Conservation (phyloP, 441 rosid species). For the Adansonia madagascariensis region DNA sequence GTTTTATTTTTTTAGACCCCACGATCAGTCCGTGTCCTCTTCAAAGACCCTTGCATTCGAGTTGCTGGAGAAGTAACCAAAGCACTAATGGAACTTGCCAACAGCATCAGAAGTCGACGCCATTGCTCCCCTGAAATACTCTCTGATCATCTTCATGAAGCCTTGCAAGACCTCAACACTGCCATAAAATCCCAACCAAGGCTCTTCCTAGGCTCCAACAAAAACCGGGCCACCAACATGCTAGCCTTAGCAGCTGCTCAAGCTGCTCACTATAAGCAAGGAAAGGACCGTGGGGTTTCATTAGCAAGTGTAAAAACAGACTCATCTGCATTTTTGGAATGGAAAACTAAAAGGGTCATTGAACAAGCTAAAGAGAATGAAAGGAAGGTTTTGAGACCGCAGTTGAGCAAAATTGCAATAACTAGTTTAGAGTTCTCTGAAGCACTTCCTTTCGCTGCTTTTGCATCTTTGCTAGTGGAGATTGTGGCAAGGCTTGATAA, state of each 20-base stretch:
- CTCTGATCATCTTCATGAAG: slow-evolving; percentile 72
- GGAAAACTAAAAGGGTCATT: slow-evolving; percentile 42
- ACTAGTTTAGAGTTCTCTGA: slow-evolving; percentile 81
- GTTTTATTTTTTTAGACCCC: slow-evolving; percentile 46
- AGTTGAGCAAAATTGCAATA: slow-evolving; percentile 64
- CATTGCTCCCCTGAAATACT: slow-evolving; percentile 77
- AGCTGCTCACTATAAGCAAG: slow-evolving; percentile 24
- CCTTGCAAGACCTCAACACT: slow-evolving; percentile 69
- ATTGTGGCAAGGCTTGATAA: slow-evolving; percentile 77
- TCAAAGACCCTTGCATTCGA: slow-evolving; percentile 73
- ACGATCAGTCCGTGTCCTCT: slow-evolving; percentile 59
- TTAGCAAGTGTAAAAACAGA: slow-evolving; percentile 42
- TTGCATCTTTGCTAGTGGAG: slow-evolving; percentile 78
- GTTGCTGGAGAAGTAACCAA: slow-evolving; percentile 69
- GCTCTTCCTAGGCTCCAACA: slow-evolving; percentile 64
- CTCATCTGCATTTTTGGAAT: slow-evolving; percentile 32
- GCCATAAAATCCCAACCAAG: slow-evolving; percentile 79
- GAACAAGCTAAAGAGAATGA: slow-evolving; percentile 38
- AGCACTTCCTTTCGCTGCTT: slow-evolving; percentile 85
- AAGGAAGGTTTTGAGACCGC: slow-evolving; percentile 60
- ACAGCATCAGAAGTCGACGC: slow-evolving; percentile 59
- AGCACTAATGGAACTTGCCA: slow-evolving; percentile 65
- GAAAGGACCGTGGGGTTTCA: slow-evolving; percentile 36
- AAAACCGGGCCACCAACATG: slow-evolving; percentile 44
- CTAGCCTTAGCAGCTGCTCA: slow-evolving; percentile 60